Conservation (phyloP, 176 grass and related monocot genomes). For the Metroxylon sagu region DNA sequence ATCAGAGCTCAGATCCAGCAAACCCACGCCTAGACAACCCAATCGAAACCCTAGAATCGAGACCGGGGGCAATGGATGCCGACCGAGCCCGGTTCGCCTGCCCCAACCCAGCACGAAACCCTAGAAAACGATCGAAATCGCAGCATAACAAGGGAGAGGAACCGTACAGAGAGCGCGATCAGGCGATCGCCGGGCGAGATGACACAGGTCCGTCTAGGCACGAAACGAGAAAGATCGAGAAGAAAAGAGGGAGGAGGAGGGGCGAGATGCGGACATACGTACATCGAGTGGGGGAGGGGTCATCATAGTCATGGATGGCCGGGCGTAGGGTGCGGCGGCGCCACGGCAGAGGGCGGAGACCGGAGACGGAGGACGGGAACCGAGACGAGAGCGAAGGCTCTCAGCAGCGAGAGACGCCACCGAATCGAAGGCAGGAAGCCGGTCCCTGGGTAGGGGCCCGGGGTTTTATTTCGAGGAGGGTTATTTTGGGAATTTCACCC, state of each 20-base stretch:
- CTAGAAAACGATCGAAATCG: conserved; percentile 4
- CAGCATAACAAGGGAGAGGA: not conserved
- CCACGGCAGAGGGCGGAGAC: not conserved
- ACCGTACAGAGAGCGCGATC: conserved; percentile 3
- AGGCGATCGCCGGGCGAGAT: not conserved
- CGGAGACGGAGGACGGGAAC: not conserved
- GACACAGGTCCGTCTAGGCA: not conserved
- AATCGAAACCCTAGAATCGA: conserved; percentile 1
- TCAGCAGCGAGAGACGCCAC: no score
- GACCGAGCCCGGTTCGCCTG: no score
- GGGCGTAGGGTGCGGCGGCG: not conserved
- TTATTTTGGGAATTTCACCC: no score
- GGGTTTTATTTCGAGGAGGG: no score
- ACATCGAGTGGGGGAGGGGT: conserved; percentile 70
- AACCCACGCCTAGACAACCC: conserved; percentile 11
- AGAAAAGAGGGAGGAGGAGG: conserved; percentile 1
- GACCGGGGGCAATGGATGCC: not conserved
- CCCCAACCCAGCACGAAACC: not conserved
- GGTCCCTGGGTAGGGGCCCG: no score
- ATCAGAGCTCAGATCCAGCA: conserved; percentile 47
- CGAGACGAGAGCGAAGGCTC: not conserved
- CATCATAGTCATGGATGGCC: conserved; percentile 60
- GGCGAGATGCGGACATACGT: conserved; percentile 13
- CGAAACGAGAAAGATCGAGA: not conserved
- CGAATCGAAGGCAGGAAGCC: no score